Evolutionary conservation across 2,329 filamentous ascomycete species (phyloP).

Genomic region (Monilinia vaccinii-corymbosi): DNA sequence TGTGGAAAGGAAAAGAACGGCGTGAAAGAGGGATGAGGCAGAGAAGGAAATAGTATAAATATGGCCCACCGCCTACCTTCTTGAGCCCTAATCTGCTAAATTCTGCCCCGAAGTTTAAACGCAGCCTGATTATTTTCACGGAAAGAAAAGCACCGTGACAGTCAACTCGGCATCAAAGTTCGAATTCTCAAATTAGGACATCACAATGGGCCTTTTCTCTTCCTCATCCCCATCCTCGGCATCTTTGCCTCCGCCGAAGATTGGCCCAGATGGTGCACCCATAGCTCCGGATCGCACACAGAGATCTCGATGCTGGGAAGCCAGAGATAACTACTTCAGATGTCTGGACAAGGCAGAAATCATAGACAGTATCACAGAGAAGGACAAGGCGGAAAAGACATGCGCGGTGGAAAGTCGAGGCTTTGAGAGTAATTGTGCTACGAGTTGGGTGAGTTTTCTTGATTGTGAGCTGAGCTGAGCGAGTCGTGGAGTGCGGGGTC

Average conservation of each 20-base stretch:
- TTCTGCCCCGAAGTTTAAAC: neutral
- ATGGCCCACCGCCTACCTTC: neutral
- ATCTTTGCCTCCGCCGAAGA: conserved; percentile 34
- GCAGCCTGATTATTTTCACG: neutral
- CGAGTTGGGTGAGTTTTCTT: conserved; percentile 67
- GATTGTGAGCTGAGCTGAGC: neutral
- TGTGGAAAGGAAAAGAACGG: too few species aligned
- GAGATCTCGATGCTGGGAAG: conserved; percentile 79
- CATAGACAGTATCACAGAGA: conserved; percentile 59
- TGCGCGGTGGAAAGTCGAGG: conserved; percentile 51
- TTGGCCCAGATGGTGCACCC: conserved; percentile 48
- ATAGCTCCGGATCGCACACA: conserved; percentile 80
- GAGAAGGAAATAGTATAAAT: too few species aligned
- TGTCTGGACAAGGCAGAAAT: conserved; percentile 80
- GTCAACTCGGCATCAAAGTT: neutral
- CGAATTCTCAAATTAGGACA: neutral
- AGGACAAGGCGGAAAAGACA: conserved; percentile 43
- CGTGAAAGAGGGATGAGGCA: neutral
- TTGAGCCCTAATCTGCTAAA: neutral
- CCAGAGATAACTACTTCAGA: conserved; percentile 76
- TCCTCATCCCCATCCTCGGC: conserved; percentile 25
- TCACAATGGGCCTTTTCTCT: conserved; percentile 43
- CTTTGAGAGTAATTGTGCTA: conserved; percentile 80
- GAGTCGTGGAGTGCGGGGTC: neutral
- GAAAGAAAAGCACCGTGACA: too few species aligned